Base-by-base conservation (phyloP, 1,284 basidiomycete species). In the Ustilago trichophora region DNA sequence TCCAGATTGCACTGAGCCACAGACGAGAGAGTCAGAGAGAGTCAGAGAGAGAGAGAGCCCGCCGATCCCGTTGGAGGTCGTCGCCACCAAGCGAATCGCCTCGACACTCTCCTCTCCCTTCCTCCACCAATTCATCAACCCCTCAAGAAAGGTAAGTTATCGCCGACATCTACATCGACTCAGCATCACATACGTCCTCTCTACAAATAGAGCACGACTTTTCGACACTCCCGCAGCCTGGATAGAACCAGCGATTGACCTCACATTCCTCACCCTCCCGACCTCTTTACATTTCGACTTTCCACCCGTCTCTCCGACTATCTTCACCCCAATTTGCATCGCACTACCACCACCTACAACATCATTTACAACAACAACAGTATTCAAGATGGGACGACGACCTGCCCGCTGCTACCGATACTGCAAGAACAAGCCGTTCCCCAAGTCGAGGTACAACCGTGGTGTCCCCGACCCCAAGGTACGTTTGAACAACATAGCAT, bases 371-470 rank as follows among this genome's bases (percentile, higher is more conserved):
- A 44, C 27, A 18, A 25, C 34, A 52, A 53, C 35, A 64, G 60
- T 72, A 49, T 69, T 71, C 64, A 75, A 75, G 56, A 76, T 76
- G 74, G 74, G 71, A 66, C 65, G 72, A 52, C 56, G 74, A 56
- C 64, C 64, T 51, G 77, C 77, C 49, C 75, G 78, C 55, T 80
- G 78, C 73, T 80, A 80, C 72, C 68, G 78, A 15, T 78, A 80
- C 78, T 80, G 78, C 74, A 80, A 80, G 78, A 80, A 80, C 77
- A 80, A 80, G 70, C 75, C 73, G 52, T 76, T 68, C 67, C 79
- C 79, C 69, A 81, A 81, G 75, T 80, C 77, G 56, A 72, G 93
- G 82, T 96, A 95, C 87, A 96, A 96, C 87, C 92, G 95, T 87
- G 94, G 93, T 78, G 78, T 80, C 33, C 78, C 78, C 56, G 78